A percentile compares a stretch with the other conserved stretches of the same genome.
Conservation (phyloP, 2,329 filamentous ascomycete genomes). For the Fusarium penzigii region DNA sequence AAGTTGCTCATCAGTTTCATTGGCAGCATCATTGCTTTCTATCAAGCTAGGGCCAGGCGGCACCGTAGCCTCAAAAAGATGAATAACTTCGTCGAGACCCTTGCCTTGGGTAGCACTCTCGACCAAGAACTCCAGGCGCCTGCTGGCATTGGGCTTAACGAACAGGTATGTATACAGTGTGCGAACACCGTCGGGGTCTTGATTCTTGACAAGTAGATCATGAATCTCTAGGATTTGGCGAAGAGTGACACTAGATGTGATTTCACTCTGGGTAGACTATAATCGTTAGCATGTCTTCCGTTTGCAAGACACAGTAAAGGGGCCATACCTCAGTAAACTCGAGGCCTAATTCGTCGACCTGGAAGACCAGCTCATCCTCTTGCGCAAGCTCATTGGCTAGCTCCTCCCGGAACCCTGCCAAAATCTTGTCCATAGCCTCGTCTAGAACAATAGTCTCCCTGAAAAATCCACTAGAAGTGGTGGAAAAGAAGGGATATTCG, state of each 20-base stretch:
- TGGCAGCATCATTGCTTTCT: conserved; percentile 15
- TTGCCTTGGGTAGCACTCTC: conserved; percentile 45
- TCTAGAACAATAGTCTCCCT: conserved; percentile 44
- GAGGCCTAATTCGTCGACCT: conserved; percentile 53
- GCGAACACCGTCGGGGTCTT: conserved; percentile 41
- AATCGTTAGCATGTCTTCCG: conserved; percentile 26
- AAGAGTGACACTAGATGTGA: conserved; percentile 39
- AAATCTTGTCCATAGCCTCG: conserved; percentile 45
- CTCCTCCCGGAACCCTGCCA: conserved; percentile 47
- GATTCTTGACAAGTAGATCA: conserved; percentile 45
- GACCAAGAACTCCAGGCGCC: conserved; percentile 41
- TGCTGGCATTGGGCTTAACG: conserved; percentile 41
- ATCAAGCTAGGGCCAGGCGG: conserved; percentile 14
- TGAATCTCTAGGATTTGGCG: conserved; percentile 45
- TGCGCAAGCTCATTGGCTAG: conserved; percentile 45
- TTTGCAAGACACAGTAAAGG: not conserved
- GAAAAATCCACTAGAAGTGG: conserved; percentile 44
- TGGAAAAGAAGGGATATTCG: conserved; percentile 44
- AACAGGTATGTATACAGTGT: conserved; percentile 45
- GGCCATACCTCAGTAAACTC: conserved; percentile 52
- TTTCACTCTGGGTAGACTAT: conserved; percentile 38
- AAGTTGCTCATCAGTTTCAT: conserved; percentile 23
- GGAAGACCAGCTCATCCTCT: conserved; percentile 52
- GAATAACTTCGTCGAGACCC: conserved; percentile 43
- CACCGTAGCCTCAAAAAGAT: conserved; percentile 37